A percentile compares a stretch with the other conserved stretches of the same genome.
Conservation (phyloP, 306 rosid species). For the Dryas octopetala region DNA sequence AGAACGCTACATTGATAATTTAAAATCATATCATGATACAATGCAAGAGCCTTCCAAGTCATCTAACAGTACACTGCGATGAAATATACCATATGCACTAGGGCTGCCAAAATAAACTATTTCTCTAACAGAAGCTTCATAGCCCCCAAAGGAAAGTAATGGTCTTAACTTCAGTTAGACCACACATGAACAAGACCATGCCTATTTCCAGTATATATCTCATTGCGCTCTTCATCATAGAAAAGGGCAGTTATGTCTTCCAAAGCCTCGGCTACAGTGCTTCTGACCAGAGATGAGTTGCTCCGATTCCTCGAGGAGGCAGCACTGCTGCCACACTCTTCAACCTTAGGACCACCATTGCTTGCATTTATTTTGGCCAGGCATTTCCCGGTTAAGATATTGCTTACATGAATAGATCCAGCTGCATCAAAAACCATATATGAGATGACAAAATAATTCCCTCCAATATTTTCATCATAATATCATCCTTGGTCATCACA, state of each 20-base stretch:
- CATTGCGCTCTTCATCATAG: conserved; percentile 78
- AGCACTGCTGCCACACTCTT: conserved; percentile 31
- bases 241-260: conserved; percentile 82
- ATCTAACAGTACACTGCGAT: conserved; percentile 2
- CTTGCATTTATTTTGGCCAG: conserved; percentile 65
- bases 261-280: conserved; percentile 69
- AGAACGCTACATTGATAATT: neutral
- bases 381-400: conserved; percentile 74
- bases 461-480: neutral
- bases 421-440: conserved; percentile 40
- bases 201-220: conserved; percentile 76
- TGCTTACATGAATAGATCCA: conserved; percentile 80
- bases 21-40: conserved; percentile 32
- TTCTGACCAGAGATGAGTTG: conserved; percentile 41
- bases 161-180: conserved; percentile 50
- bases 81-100: neutral
- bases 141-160: conserved; percentile 2
- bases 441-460: conserved; percentile 1
- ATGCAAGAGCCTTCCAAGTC: conserved; percentile 21
- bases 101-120: conserved; percentile 3
- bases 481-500: neutral
- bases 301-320: conserved; percentile 43
- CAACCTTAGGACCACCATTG: conserved; percentile 37
- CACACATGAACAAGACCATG: conserved; percentile 82
- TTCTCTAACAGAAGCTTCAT: conserved; percentile 12